Evolutionary conservation across 2,329 filamentous ascomycete genomes (phyloP).

Genomic region (Aureobasidium sp.): DNA sequence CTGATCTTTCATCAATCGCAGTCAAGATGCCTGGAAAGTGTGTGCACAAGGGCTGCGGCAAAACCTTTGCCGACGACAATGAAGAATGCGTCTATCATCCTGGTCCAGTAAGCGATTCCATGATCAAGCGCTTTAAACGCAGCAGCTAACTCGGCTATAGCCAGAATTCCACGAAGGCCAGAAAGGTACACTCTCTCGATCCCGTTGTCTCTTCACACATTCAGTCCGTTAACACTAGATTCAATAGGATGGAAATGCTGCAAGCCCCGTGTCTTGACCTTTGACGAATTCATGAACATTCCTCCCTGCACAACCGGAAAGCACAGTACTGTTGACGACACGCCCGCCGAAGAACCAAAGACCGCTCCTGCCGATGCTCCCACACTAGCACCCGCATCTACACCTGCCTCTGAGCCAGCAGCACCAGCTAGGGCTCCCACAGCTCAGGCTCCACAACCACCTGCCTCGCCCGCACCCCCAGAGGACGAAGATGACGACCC

Average conservation of each 20-base stretch:
- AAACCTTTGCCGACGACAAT: conserved; percentile 71
- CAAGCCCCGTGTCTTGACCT: conserved; percentile 91
- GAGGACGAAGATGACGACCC: conserved; percentile 85
- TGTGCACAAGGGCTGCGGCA: conserved; percentile 93
- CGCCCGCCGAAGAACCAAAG: conserved; percentile 35
- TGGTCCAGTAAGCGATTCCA: conserved; percentile 39
- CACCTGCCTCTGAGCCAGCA: not conserved
- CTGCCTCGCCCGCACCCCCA: conserved; percentile 49
- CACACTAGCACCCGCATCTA: not conserved
- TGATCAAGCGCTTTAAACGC: not conserved
- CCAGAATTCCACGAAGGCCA: conserved; percentile 97
- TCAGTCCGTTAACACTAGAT: not conserved
- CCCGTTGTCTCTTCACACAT: not conserved
- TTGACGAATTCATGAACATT: conserved; percentile 95
- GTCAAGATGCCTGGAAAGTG: conserved; percentile 71
- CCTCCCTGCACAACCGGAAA: conserved; percentile 87
- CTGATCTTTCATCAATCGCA: not conserved
- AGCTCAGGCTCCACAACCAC: conserved; percentile 19
- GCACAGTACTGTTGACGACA: conserved; percentile 81
- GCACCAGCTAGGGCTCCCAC: conserved; percentile 9
- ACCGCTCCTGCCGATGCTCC: conserved; percentile 15
- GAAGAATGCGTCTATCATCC: conserved; percentile 90
- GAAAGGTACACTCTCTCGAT: conserved; percentile 62
- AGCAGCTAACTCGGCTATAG: conserved; percentile 18
- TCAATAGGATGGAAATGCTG: conserved; percentile 94